Conservation (phyloP, 2,329 filamentous ascomycete species). For the Dryadomyces sulphureus region DNA sequence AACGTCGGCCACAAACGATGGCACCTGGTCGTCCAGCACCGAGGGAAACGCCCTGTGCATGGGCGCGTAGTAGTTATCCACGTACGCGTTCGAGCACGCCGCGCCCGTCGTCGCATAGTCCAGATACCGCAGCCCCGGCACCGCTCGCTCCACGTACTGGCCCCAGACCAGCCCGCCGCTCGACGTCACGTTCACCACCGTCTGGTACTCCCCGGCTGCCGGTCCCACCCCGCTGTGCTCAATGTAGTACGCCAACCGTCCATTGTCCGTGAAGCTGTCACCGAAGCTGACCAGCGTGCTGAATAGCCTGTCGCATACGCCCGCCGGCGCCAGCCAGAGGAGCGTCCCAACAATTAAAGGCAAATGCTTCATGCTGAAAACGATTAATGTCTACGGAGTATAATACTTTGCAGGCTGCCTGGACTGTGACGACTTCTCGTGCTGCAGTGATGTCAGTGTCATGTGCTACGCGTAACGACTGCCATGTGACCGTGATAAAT, state of each 20-base stretch:
- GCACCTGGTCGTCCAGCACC: slow-evolving; percentile 45
- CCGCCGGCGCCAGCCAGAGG: background rate
- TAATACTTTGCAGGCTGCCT: too few relatives aligned
- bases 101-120: background rate
- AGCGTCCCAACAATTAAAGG: background rate
- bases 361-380: background rate
- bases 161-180: slow-evolving; percentile 56
- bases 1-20: slow-evolving; percentile 37
- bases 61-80: slow-evolving; percentile 50
- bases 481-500: too few relatives aligned
- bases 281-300: slow-evolving; percentile 58
- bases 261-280: slow-evolving; percentile 65
- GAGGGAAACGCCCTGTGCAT: slow-evolving; percentile 46
- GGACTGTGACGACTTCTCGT: too few relatives aligned
- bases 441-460: too few relatives aligned
- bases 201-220: slow-evolving; percentile 39
- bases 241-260: slow-evolving; percentile 48
- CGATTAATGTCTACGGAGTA: too few relatives aligned
- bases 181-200: slow-evolving; percentile 34
- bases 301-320: slow-evolving; percentile 15
- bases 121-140: slow-evolving; percentile 32
- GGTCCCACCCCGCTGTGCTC: slow-evolving; percentile 42
- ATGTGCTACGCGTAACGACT: too few relatives aligned
- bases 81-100: background rate
- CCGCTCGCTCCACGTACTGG: slow-evolving; percentile 46